phyloP scores from a whole-genome alignment of 192 early-diverging fungal genomes.

The Diversispora eburnea region DNA sequence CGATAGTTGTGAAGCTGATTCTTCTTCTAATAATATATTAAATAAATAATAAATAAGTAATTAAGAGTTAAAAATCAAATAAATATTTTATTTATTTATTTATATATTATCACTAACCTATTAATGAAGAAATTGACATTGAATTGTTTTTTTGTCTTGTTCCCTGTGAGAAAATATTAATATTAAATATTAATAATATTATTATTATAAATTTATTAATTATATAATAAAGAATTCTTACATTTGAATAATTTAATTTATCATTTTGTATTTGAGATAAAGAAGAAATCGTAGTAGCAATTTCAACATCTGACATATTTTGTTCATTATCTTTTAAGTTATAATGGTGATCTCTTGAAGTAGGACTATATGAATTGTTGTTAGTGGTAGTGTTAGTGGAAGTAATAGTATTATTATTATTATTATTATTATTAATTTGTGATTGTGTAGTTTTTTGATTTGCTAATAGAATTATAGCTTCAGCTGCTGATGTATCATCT shows the following conservation, averaged over 20 bases:
- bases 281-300: slow-evolving; percentile 2
- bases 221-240: no score
- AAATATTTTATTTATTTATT: not conserved
- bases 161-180: no score
- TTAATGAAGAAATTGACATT: slow-evolving; percentile 4
- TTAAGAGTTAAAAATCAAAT: no score
- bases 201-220: not conserved
- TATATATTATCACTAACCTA: no score
- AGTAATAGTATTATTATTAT: no score
- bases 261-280: not conserved
- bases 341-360: not conserved
- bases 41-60: no score
- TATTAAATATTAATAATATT: not conserved
- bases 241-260: not conserved
- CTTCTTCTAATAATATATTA: not conserved
- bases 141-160: not conserved
- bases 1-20: not conserved
- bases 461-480: no score
- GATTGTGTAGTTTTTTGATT: no score
- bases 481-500: no score
- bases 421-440: no score
- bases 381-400: no score
- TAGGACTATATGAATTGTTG: not conserved
- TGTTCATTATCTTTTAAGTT: not conserved
- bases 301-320: slow-evolving; percentile 7